These are phyloP conservation scores for Peltaster fructicola DNA, from an alignment of 2,329 filamentous ascomycete genomes.

Conservation along the genomic window DNA sequence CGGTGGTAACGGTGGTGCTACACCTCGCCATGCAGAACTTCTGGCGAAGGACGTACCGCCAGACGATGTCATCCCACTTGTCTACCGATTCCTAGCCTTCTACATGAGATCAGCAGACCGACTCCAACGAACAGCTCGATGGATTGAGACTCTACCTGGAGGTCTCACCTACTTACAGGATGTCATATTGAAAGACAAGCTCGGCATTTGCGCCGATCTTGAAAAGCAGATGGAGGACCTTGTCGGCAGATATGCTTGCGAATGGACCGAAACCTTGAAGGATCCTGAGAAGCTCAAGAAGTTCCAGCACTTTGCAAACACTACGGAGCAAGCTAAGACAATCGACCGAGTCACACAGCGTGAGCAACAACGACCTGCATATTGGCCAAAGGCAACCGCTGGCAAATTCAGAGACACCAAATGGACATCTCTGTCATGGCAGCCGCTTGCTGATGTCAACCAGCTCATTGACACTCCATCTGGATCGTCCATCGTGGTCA, in stretches of 20 bases:
- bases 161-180: conserved; percentile 68
- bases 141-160: conserved; percentile 70
- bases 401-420: conserved; percentile 50
- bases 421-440: conserved; percentile 57
- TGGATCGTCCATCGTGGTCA: conserved; percentile 59
- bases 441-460: conserved; percentile 54
- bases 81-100: conserved; percentile 82
- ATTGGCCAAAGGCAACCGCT: conserved; percentile 55
- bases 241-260: conserved; percentile 71
- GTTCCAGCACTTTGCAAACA: conserved; percentile 77
- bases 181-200: conserved; percentile 68
- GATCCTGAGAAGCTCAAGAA: conserved; percentile 47
- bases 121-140: conserved; percentile 72
- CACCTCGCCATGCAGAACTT: conserved; percentile 64
- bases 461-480: conserved; percentile 55
- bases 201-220: conserved; percentile 68
- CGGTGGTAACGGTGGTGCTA: conserved; percentile 74
- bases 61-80: conserved; percentile 62
- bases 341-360: conserved; percentile 58
- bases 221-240: conserved; percentile 79
- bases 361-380: conserved; percentile 53
- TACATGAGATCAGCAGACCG: conserved; percentile 88
- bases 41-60: conserved; percentile 74
- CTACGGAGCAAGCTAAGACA: conserved; percentile 44
- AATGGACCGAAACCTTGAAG: conserved; percentile 72